These are phyloP conservation scores for Oryza coarctata DNA, from an alignment of 176 grass and related monocot genomes.

Conservation along the genomic window DNA sequence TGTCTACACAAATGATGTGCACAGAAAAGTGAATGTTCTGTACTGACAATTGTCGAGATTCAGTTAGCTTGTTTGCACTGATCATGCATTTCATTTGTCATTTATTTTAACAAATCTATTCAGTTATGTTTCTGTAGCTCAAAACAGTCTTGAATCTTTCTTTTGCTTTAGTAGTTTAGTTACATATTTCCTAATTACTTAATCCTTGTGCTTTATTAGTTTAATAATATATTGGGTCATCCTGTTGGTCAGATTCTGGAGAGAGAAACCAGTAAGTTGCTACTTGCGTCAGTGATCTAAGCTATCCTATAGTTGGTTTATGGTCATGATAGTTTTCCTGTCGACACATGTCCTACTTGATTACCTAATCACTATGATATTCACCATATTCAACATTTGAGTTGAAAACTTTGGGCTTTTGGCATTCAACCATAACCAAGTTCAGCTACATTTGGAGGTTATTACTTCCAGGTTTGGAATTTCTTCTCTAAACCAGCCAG, in stretches of 20 bases:
- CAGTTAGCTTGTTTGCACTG: constrained; percentile 9
- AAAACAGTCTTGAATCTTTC: background rate
- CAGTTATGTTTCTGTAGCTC: background rate
- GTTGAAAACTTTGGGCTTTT: background rate
- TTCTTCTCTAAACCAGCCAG: background rate
- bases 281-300: constrained; percentile 13
- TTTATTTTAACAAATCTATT: background rate
- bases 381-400: background rate
- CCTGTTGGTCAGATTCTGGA: background rate
- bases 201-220: background rate
- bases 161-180: background rate
- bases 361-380: background rate
- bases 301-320: background rate
- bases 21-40: background rate
- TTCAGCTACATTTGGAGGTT: background rate
- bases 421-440: background rate
- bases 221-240: background rate
- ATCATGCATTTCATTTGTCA: background rate
- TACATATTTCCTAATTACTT: background rate
- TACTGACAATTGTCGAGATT: constrained; percentile 4
- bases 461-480: background rate
- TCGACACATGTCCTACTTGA: background rate
- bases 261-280: constrained; percentile 1
- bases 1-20: background rate
- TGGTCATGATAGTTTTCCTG: background rate